These are phyloP conservation scores for Hypoxylon sp. DNA, from an alignment of 2,329 filamentous ascomycete species.

Conservation along the genomic window DNA sequence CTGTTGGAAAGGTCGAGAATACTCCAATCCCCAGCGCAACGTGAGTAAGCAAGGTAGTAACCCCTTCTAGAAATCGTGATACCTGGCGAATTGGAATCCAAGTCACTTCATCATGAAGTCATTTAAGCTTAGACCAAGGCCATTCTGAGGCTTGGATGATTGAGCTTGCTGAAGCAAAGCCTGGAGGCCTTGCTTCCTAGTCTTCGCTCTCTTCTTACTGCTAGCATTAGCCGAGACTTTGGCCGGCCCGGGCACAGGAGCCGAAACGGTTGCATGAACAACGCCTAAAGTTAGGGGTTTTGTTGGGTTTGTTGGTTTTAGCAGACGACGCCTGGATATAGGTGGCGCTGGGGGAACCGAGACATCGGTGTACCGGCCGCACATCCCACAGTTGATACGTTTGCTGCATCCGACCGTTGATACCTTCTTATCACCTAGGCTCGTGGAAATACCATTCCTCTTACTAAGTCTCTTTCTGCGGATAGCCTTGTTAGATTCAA, in stretches of 20 bases:
- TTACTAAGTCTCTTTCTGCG: slow-evolving; percentile 58
- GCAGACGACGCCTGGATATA: slow-evolving; percentile 51
- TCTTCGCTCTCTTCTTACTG: slow-evolving; percentile 77
- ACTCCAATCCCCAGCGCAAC: not conserved
- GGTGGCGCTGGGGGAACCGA: slow-evolving; percentile 57
- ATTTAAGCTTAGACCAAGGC: slow-evolving; percentile 66
- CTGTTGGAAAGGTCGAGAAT: slow-evolving; percentile 42
- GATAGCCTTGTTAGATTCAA: slow-evolving; percentile 62
- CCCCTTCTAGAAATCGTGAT: slow-evolving; percentile 9
- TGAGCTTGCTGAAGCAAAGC: slow-evolving; percentile 71
- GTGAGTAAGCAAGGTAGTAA: slow-evolving; percentile 29
- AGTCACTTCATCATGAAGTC: slow-evolving; percentile 66
- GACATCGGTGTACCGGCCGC: slow-evolving; percentile 61
- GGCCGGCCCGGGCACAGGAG: slow-evolving; percentile 50
- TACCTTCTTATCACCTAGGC: slow-evolving; percentile 13
- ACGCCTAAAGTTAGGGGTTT: slow-evolving; percentile 42
- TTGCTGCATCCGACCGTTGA: slow-evolving; percentile 53
- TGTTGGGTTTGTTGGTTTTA: slow-evolving; percentile 44
- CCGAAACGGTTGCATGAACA: slow-evolving; percentile 13
- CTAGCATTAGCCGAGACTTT: slow-evolving; percentile 65
- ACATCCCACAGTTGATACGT: slow-evolving; percentile 62
- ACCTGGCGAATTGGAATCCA: not conserved
- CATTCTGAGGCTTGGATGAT: slow-evolving; percentile 53
- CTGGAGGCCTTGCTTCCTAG: slow-evolving; percentile 75
- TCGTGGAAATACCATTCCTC: slow-evolving; percentile 30